These are phyloP conservation scores for Epichloe brachyelytri DNA, from an alignment of 2,329 filamentous ascomycete genomes.

Conservation along the genomic window DNA sequence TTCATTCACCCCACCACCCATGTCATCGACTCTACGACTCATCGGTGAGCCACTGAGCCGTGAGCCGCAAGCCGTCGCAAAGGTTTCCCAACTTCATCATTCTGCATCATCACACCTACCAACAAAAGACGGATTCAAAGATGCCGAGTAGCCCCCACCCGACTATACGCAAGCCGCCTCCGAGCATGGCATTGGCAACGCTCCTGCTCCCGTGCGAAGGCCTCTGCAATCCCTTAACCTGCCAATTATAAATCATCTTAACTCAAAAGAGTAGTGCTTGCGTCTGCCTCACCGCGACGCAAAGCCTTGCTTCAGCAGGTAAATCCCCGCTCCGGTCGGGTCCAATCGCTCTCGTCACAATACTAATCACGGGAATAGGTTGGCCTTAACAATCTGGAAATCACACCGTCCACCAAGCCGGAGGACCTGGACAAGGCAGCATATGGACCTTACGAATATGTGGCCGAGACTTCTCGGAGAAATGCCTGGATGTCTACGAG, in stretches of 20 bases:
- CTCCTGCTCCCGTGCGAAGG: conserved; percentile 23
- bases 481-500: conserved; percentile 62
- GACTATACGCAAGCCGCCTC: conserved; percentile 30
- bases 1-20: too few species aligned
- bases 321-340: conserved; percentile 3
- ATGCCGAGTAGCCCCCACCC: conserved; percentile 22
- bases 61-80: not conserved
- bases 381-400: conserved; percentile 69
- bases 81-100: not conserved
- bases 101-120: conserved; percentile 1
- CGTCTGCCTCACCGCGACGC: conserved; percentile 76
- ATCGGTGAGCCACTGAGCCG: not conserved
- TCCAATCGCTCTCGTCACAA: not conserved
- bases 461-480: conserved; percentile 75
- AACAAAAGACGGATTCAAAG: not conserved
- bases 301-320: conserved; percentile 68
- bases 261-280: conserved; percentile 72
- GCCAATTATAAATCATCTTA: conserved; percentile 64
- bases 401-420: conserved; percentile 68
- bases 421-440: conserved; percentile 71
- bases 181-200: conserved; percentile 22
- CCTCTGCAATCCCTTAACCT: conserved; percentile 60
- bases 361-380: conserved; percentile 35
- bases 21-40: too few species aligned
- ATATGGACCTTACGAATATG: conserved; percentile 79